Evolutionary conservation across 306 rosid species (phyloP).

Genomic region (Morella rubra): DNA sequence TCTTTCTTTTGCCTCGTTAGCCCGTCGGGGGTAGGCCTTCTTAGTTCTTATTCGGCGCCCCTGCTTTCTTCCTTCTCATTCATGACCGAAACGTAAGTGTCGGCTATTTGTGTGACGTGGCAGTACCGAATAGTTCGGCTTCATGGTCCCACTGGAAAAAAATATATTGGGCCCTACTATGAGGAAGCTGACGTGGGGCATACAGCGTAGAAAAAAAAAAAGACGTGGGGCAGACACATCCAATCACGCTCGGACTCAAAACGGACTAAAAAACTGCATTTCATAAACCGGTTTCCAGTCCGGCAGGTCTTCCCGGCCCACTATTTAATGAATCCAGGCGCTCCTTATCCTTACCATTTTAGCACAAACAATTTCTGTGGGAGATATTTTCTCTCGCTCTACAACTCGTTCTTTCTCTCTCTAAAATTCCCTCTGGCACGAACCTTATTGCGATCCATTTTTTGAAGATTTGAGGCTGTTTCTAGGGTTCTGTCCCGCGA

Average conservation of each 20-base stretch:
- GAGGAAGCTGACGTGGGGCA: too few relatives aligned
- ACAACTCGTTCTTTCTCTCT: background rate
- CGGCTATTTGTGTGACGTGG: constrained; percentile 20
- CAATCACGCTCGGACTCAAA: constrained; percentile 48
- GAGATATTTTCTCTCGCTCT: constrained; percentile 24
- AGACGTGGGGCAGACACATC: constrained; percentile 29
- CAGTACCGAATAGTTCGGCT: background rate
- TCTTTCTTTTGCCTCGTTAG: too few relatives aligned
- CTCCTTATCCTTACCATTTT: background rate
- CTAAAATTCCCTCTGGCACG: background rate
- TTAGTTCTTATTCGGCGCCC: background rate
- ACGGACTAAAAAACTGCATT: constrained; percentile 21
- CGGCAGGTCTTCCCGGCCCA: constrained; percentile 39
- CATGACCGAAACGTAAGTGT: constrained; percentile 1
- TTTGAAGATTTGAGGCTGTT: background rate
- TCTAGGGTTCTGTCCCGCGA: background rate
- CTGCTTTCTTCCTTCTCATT: background rate
- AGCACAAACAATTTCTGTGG: background rate
- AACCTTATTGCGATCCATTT: background rate
- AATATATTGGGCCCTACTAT: background rate
- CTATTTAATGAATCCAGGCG: background rate
- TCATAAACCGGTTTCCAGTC: constrained; percentile 48
- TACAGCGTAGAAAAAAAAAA: background rate
- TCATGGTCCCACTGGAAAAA: constrained; percentile 10
- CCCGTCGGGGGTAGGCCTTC: too few relatives aligned